Evolutionary conservation across 2,329 filamentous ascomycete species (phyloP).

Genomic region (Diaporthe caulivora): DNA sequence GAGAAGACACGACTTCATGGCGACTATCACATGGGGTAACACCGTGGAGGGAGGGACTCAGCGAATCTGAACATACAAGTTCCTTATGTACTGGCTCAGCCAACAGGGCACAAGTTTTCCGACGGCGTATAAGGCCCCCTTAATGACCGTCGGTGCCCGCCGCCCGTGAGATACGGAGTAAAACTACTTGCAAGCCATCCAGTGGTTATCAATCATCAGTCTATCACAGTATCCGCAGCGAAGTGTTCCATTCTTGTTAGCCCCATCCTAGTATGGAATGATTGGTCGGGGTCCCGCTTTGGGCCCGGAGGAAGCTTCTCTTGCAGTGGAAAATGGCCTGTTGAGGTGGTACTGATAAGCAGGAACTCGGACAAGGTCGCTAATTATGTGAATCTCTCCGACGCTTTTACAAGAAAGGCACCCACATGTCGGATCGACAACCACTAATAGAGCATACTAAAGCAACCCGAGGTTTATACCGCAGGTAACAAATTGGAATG

Average conservation of each 20-base stretch:
- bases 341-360: not conserved
- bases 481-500: not conserved
- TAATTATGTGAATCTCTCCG: not conserved
- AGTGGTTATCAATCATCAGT: too few species aligned
- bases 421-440: not conserved
- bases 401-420: not conserved
- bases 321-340: slow-evolving; percentile 2
- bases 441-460: not conserved
- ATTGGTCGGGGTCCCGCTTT: not conserved
- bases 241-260: not conserved
- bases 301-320: not conserved
- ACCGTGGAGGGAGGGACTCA: not conserved
- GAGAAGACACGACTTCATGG: not conserved
- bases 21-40: not conserved
- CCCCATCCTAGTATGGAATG: not conserved
- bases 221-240: not conserved
- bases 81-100: not conserved
- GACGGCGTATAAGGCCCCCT: not conserved
- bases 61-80: too few species aligned
- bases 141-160: not conserved
- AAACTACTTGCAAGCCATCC: too few species aligned
- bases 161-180: too few species aligned
- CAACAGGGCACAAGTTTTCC: not conserved
- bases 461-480: not conserved
- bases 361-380: not conserved